These are phyloP conservation scores for Nemophila menziesii DNA, from an alignment of 257 asterid genomes.

Conservation along the genomic window DNA sequence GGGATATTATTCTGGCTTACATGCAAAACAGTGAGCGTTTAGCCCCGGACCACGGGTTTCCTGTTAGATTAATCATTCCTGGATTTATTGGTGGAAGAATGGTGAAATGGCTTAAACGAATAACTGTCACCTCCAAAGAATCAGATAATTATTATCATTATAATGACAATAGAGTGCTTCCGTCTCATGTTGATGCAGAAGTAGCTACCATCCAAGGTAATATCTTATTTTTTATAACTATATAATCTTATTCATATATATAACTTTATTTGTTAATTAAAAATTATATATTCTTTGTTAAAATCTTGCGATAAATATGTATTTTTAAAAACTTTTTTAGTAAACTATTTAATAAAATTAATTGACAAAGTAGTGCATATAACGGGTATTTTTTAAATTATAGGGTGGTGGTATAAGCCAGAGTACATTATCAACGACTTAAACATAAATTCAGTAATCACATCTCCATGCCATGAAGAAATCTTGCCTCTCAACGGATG, in stretches of 20 bases:
- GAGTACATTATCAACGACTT: slow-evolving; percentile 81
- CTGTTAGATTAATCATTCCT: slow-evolving; percentile 73
- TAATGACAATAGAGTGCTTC: slow-evolving; percentile 68
- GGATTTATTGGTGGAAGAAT: slow-evolving; percentile 91
- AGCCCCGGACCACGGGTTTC: slow-evolving; percentile 81
- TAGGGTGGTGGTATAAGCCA: slow-evolving; percentile 82
- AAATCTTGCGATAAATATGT: neutral
- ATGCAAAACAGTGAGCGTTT: slow-evolving; percentile 79
- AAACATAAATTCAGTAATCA: slow-evolving; percentile 82
- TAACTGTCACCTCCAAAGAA: slow-evolving; percentile 53
- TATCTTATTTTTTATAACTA: neutral
- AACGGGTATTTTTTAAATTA: too few relatives aligned
- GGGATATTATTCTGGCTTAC: slow-evolving; percentile 72
- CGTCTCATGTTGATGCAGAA: slow-evolving; percentile 85
- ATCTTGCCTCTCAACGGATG: slow-evolving; percentile 70
- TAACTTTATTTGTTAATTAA: too few relatives aligned
- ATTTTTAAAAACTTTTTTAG: too few relatives aligned
- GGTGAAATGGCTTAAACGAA: slow-evolving; percentile 89
- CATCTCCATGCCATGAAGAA: slow-evolving; percentile 90
- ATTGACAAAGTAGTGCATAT: too few relatives aligned
- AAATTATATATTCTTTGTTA: too few relatives aligned
- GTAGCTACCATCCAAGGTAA: slow-evolving; percentile 84
- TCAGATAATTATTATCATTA: slow-evolving; percentile 68
- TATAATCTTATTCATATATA: neutral
- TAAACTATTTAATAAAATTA: too few relatives aligned